Base-by-base conservation (phyloP, 1,139 yeast genomes). In the Suhomyces chickasaworum region DNA sequence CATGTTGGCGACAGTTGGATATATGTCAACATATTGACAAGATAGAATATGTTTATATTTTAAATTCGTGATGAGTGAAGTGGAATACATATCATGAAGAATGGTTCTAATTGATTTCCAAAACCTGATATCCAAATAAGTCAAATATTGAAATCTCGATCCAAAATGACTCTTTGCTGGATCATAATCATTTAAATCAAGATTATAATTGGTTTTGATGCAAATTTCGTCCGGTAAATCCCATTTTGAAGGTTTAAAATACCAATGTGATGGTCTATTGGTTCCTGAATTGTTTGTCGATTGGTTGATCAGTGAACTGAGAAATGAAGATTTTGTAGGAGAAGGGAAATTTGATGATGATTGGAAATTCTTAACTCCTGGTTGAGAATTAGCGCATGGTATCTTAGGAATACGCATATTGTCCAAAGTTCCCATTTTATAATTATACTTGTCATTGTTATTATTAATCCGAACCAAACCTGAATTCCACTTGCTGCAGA, bases 11-110 rank as follows among this genome's bases (percentile, higher is more conserved):
- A 90, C 68, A 3, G 80, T 77, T 0, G 95, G 90, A 60, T 91
- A 90, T 0, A 89, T 72, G 55, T 89, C 95, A 37, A 90, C 86
- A 59, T 89, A 90, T 58, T 89, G 95, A 33, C 83, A 81, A 9
- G 89, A 86, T 37, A 89, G 69, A 27, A 83, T 69, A 25, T 77
- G 67, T 59, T 86, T 85, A 59, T 75, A 84, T 9, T 67, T 69
- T 45, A 81, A 73, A 53, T 83, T 84, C 5, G 93, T 81, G 9
- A 91, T 83, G 52, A 91, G 73, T 0, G 88, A 78, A 0, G 87
- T 76, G 40, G 89, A 79, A 56, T 84, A 83, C 53, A 90, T 68
- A 55, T 85, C 90, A 44, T 88, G 86, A 31, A 90, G 66, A 16
- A 76, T 66, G 1, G 71, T 60, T 43, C 96, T 74, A 8, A 87